These are phyloP conservation scores for Pseudodiploospora longispora DNA, from an alignment of 2,329 filamentous ascomycete species.

Conservation along the genomic window DNA sequence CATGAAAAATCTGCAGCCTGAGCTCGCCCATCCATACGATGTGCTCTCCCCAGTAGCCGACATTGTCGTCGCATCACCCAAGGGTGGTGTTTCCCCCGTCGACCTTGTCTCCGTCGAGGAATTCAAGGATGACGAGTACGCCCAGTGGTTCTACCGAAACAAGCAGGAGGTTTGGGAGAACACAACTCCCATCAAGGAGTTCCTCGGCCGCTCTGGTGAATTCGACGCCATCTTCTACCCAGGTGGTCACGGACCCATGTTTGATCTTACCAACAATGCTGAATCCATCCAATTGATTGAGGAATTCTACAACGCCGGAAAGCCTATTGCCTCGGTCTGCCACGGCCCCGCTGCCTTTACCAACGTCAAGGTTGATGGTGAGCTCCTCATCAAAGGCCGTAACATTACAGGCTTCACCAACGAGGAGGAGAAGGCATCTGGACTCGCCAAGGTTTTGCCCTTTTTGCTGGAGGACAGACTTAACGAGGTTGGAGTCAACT, in stretches of 20 bases:
- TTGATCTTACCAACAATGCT: conserved; percentile 46
- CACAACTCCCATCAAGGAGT: background rate
- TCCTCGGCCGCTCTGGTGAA: background rate
- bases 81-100: conserved; percentile 52
- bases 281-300: conserved; percentile 44
- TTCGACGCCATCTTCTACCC: conserved; percentile 35
- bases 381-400: conserved; percentile 46
- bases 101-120: conserved; percentile 49
- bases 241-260: conserved; percentile 51
- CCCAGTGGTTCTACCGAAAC: conserved; percentile 44
- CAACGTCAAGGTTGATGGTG: conserved; percentile 48
- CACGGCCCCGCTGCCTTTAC: conserved; percentile 58
- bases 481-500: conserved; percentile 38
- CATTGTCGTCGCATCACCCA: conserved; percentile 52
- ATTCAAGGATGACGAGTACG: conserved; percentile 44
- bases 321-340: conserved; percentile 59
- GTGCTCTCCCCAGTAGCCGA: conserved; percentile 45
- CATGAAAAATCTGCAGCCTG: conserved; percentile 34
- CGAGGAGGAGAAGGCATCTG: conserved; percentile 35
- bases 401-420: conserved; percentile 56
- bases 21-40: conserved; percentile 59
- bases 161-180: conserved; percentile 54
- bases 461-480: conserved; percentile 40
- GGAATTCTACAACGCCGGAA: conserved; percentile 50
- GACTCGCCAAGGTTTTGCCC: conserved; percentile 8